Evolutionary conservation across 768 basidiomycete genomes (phyloP).

Genomic region (Mycena olivaceomarginata): DNA sequence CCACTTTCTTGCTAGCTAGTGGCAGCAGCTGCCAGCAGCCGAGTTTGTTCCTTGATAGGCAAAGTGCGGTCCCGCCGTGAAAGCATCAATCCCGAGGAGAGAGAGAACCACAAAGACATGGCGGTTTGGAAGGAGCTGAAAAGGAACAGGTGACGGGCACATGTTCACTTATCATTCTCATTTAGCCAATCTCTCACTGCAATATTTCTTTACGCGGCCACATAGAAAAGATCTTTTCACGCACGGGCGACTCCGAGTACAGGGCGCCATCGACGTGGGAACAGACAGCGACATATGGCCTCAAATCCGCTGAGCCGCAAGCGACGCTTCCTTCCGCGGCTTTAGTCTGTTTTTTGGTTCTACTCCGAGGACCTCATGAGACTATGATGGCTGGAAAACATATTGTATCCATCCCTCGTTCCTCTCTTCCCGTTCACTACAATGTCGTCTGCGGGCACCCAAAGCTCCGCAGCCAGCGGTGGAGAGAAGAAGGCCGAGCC

Average conservation of each 20-base stretch:
- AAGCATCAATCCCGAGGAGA: too few relatives aligned
- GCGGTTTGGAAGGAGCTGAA: not conserved
- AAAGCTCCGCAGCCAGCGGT: not conserved
- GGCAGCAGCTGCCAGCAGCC: too few relatives aligned
- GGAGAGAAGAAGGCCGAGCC: conserved; percentile 16
- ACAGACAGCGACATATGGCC: not conserved
- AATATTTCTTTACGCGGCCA: too few relatives aligned
- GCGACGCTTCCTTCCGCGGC: not conserved
- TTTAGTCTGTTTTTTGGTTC: not conserved
- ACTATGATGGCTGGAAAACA: not conserved
- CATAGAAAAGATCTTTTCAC: not conserved
- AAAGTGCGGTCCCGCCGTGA: too few relatives aligned
- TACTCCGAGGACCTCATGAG: not conserved
- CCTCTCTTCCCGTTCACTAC: not conserved
- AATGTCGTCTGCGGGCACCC: conserved; percentile 22
- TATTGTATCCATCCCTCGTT: not conserved
- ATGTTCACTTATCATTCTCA: not conserved
- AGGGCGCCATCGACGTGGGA: not conserved
- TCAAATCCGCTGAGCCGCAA: not conserved
- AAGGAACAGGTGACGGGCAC: not conserved
- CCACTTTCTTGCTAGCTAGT: too few relatives aligned
- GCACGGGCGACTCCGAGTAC: not conserved
- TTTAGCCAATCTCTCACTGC: too few relatives aligned
- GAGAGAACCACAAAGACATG: not conserved
- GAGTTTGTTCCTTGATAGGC: too few relatives aligned